Evolutionary conservation across 306 rosid genomes (phyloP).

Genomic region (Sicyos baderoa): DNA sequence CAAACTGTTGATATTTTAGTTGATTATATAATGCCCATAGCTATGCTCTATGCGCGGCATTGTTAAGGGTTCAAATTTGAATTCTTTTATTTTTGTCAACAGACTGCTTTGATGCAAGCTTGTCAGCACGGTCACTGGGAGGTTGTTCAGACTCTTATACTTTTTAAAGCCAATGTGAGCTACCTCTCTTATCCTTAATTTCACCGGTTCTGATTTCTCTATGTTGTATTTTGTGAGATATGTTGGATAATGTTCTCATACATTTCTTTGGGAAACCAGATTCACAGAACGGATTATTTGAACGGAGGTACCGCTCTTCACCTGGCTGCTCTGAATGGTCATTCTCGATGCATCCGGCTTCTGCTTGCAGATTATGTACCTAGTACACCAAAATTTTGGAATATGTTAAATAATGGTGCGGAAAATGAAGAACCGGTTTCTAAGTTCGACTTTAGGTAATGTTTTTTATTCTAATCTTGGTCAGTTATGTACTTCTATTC

Average conservation of each 20-base stretch:
- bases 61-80: not conserved
- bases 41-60: not conserved
- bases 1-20: not conserved
- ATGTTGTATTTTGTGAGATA: not conserved
- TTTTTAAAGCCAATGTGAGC: slow-evolving; percentile 71
- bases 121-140: slow-evolving; percentile 99
- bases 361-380: slow-evolving; percentile 78
- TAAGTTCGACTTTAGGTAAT: slow-evolving; percentile 61
- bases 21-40: not conserved
- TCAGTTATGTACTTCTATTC: not conserved
- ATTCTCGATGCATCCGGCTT: slow-evolving; percentile 78
- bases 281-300: slow-evolving; percentile 80
- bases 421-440: slow-evolving; percentile 33
- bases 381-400: slow-evolving; percentile 62
- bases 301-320: slow-evolving; percentile 97
- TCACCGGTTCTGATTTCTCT: not conserved
- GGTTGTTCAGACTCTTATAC: slow-evolving; percentile 72
- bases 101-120: slow-evolving; percentile 99
- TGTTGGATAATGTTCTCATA: not conserved
- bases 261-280: slow-evolving; percentile 32
- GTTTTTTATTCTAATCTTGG: slow-evolving; percentile 21
- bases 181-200: not conserved
- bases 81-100: slow-evolving; percentile 3
- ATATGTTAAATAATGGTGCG: slow-evolving; percentile 27
- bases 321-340: slow-evolving; percentile 91